These are phyloP conservation scores for Cutaneotrichosporon cutaneum DNA, from an alignment of 1,284 basidiomycete species.

Conservation along the genomic window DNA sequence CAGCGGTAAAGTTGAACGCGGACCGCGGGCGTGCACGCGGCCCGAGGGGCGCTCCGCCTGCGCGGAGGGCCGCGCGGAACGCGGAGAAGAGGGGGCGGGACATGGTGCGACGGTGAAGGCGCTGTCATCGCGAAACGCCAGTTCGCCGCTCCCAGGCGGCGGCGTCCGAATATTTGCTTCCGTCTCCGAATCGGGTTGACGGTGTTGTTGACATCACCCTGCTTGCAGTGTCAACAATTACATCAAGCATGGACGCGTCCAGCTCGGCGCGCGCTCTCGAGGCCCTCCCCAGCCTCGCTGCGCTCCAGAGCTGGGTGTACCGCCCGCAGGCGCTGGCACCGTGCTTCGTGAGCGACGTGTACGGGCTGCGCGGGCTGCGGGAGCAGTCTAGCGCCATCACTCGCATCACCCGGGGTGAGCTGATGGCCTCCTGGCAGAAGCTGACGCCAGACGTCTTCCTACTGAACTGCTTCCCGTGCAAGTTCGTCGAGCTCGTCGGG, in stretches of 20 bases:
- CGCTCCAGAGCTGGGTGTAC: slow-evolving; percentile 40
- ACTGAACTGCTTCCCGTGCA: slow-evolving; percentile 40
- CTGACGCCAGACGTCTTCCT: slow-evolving; percentile 40
- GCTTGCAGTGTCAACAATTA: neutral
- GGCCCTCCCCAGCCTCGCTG: slow-evolving; percentile 26
- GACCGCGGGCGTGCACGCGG: neutral
- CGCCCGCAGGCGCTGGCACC: slow-evolving; percentile 41
- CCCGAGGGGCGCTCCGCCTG: neutral
- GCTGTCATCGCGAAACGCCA: neutral
- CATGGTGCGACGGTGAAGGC: slow-evolving; percentile 15
- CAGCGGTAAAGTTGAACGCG: slow-evolving; percentile 3
- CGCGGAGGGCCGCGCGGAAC: slow-evolving; percentile 16
- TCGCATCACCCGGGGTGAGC: slow-evolving; percentile 17
- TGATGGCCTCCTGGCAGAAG: neutral
- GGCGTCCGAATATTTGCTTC: slow-evolving; percentile 12
- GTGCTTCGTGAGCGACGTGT: slow-evolving; percentile 42
- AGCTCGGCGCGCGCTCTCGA: slow-evolving; percentile 10
- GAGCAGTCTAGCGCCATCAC: slow-evolving; percentile 9
- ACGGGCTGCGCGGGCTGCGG: slow-evolving; percentile 25
- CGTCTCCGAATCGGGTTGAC: slow-evolving; percentile 5
- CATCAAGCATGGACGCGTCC: slow-evolving; percentile 13
- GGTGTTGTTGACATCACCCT: slow-evolving; percentile 13
- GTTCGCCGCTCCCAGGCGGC: neutral
- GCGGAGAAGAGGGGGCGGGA: slow-evolving; percentile 22
- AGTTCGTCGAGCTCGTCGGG: slow-evolving; percentile 43